phyloP scores from a whole-genome alignment of 2,329 filamentous ascomycete species.

The Dactylellina parvicollis region DNA sequence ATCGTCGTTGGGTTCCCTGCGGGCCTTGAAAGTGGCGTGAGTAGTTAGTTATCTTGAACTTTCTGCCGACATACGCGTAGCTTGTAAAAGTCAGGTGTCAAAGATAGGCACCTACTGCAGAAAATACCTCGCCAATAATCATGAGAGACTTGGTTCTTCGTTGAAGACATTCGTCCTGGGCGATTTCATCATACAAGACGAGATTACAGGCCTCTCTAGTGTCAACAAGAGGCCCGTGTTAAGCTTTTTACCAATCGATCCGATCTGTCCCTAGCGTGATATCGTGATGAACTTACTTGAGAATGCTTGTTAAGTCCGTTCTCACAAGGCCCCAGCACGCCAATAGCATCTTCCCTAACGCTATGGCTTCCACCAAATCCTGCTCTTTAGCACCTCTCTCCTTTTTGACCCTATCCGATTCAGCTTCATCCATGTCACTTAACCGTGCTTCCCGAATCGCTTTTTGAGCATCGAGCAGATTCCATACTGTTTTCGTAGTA shows the following conservation, averaged over 20 bases:
- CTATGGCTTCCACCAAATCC: slow-evolving; percentile 28
- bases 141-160: slow-evolving; percentile 16
- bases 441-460: slow-evolving; percentile 29
- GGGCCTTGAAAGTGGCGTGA: too few relatives aligned
- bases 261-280: neutral
- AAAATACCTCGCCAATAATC: slow-evolving; percentile 32
- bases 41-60: too few relatives aligned
- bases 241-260: neutral
- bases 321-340: slow-evolving; percentile 35
- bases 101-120: slow-evolving; percentile 8
- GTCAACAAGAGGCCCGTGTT: neutral
- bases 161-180: neutral
- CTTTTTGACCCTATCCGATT: slow-evolving; percentile 18
- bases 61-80: too few relatives aligned
- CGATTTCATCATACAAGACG: slow-evolving; percentile 23
- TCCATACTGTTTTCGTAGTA: slow-evolving; percentile 41
- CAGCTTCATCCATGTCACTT: slow-evolving; percentile 17
- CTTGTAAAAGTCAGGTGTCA: too few relatives aligned
- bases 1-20: slow-evolving; percentile 26
- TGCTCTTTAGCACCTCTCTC: slow-evolving; percentile 39
- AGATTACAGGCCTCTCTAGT: slow-evolving; percentile 33
- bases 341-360: slow-evolving; percentile 33
- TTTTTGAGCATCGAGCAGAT: slow-evolving; percentile 33
- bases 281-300: slow-evolving; percentile 19
- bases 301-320: slow-evolving; percentile 30